Base-by-base conservation (phyloP, 176 grass and related monocot genomes). In the Lolium rigidum region DNA sequence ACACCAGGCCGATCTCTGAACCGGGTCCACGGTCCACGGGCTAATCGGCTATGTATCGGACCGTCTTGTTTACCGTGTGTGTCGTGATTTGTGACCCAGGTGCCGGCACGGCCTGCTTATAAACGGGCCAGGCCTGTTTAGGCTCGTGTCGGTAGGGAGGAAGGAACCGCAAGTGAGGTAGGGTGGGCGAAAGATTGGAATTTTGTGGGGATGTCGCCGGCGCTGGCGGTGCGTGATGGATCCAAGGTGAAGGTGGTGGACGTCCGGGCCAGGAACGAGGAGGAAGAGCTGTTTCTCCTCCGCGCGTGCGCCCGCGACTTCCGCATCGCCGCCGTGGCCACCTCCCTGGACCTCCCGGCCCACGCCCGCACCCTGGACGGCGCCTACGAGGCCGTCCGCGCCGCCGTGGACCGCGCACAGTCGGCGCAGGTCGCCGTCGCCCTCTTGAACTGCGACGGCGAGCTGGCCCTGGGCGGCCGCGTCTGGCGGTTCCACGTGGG, bases 401-500 rank as follows among this genome's bases (percentile, higher is more conserved):
- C 65, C 65, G 65, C 28, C 65, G 65, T 68, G 15, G 31, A 6
- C 6, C 15, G 65, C 31, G 15, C 4, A 16, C 28, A 8, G 65
- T 38, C 28, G 7, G 31, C 31, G 65, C 31, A 68, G 31, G 65
- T 68, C 31, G 65, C 26, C 31, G 26, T 68, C 31, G 28, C 65
- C 15, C 65, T 68, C 15, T 38, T 68, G 5, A 68, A 68, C 65
- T 0, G 0, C 31, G 6, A 68, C 65, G 65, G 65, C 65, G 31
- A 9, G 65, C 65, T 9, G 7, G 31, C 65, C 65, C 64, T 38
- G 6, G 65, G 65, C 31, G 65, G 65, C 65, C 65, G 65, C 65
- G 65, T 68, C 15, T 68, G 65, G 65, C 65, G 65, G 37, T 70
- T 70, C 67, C 67, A 70, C 10, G 37, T 70, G 31, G 67, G 67